phyloP scores from a whole-genome alignment of 106 monocot genomes.

The Cymbidium sinense region DNA sequence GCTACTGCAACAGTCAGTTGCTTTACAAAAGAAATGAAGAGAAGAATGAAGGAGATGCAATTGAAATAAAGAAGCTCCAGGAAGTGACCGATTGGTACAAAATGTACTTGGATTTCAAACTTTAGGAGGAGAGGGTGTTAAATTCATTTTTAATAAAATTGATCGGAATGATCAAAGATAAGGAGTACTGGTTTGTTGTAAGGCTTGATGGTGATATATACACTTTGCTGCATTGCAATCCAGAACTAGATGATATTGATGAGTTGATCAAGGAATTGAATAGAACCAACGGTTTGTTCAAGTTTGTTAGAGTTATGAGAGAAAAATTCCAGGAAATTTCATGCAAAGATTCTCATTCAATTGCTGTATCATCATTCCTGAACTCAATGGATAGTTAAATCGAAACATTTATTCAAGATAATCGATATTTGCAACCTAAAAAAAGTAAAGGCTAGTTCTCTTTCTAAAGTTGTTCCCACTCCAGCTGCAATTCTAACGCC shows the following conservation, averaged over 20 bases:
- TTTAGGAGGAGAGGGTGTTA: slow-evolving; percentile 75
- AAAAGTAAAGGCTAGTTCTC: too few species aligned
- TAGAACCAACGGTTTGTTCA: slow-evolving; percentile 60
- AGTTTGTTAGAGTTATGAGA: slow-evolving; percentile 75
- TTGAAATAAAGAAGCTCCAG: slow-evolving; percentile 25
- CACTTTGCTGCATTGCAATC: slow-evolving; percentile 49
- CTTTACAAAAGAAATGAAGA: slow-evolving; percentile 32
- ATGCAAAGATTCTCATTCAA: slow-evolving; percentile 61
- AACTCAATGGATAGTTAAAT: too few species aligned
- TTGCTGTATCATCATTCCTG: too few species aligned
- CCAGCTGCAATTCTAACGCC: too few species aligned
- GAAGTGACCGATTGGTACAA: slow-evolving; percentile 54
- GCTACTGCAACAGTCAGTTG: slow-evolving; percentile 24
- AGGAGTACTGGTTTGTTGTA: slow-evolving; percentile 58
- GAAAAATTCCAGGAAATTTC: slow-evolving; percentile 47
- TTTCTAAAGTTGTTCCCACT: too few species aligned
- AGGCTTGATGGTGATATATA: slow-evolving; percentile 45
- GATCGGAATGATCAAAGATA: slow-evolving; percentile 30
- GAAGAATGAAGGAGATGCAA: slow-evolving; percentile 26
- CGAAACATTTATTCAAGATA: too few species aligned
- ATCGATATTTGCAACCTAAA: too few species aligned
- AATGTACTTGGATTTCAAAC: slow-evolving; percentile 55
- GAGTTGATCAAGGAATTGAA: slow-evolving; percentile 58
- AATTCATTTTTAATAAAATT: slow-evolving; percentile 63
- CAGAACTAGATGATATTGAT: slow-evolving; percentile 29